phyloP scores from a whole-genome alignment of 306 rosid species.

The Hippophae rhamnoides region DNA sequence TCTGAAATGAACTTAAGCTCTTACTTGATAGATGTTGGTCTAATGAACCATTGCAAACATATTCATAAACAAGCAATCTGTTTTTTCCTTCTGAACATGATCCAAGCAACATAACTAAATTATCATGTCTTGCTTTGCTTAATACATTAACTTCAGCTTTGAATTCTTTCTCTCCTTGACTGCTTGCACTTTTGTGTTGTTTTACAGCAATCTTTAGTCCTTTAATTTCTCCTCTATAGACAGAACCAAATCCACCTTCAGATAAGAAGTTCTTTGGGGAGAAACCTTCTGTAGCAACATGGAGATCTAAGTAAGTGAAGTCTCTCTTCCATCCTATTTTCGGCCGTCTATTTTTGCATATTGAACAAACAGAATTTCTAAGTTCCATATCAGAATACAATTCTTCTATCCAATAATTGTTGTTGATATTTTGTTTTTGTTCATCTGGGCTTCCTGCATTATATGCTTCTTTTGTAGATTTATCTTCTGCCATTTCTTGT shows the following conservation, averaged over 20 bases:
- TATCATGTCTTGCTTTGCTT: constrained; percentile 73
- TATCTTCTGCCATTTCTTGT: constrained; percentile 22
- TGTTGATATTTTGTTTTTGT: constrained; percentile 5
- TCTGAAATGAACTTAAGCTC: not conserved
- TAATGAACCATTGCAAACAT: constrained; percentile 75
- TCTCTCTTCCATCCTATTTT: constrained; percentile 44
- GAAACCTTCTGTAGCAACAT: constrained; percentile 47
- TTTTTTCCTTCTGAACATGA: constrained; percentile 59
- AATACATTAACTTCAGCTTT: constrained; percentile 63
- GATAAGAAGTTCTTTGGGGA: constrained; percentile 49
- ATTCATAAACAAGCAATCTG: constrained; percentile 84
- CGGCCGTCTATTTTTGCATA: constrained; percentile 54
- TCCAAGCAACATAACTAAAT: constrained; percentile 71
- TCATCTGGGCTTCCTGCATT: constrained; percentile 10
- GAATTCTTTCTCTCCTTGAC: constrained; percentile 80
- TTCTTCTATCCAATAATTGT: constrained; percentile 17
- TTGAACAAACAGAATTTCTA: constrained; percentile 32
- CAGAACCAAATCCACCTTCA: constrained; percentile 87
- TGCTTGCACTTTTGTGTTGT: constrained; percentile 54
- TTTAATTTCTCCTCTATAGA: constrained; percentile 44
- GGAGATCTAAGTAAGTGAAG: constrained; percentile 50
- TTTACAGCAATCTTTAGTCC: constrained; percentile 69
- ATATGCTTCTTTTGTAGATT: constrained; percentile 15
- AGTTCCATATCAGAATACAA: constrained; percentile 26
- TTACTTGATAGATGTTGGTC: constrained; percentile 63